A percentile compares a stretch with the other conserved stretches of the same genome.
phyloP scores from a whole-genome alignment of 371 early-diverging fungal species.

The Lichtheimia ramosa region DNA sequence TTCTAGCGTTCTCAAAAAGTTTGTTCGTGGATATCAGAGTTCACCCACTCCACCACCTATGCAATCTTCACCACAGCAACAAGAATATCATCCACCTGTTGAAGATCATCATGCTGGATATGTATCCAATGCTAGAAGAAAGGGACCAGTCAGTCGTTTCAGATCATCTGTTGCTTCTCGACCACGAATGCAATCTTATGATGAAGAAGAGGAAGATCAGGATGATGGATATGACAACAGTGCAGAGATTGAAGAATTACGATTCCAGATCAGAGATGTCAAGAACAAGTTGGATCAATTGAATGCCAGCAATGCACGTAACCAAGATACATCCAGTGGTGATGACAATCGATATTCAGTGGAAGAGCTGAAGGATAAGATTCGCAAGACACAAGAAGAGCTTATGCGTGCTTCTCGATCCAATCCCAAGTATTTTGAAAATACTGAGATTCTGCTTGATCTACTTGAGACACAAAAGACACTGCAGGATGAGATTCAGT shows the following conservation, averaged over 20 bases:
- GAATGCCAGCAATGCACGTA: background rate
- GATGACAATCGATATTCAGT: constrained; percentile 24
- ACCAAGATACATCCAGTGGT: background rate
- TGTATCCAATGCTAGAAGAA: constrained; percentile 57
- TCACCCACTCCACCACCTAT: constrained; percentile 18
- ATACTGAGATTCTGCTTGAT: constrained; percentile 29
- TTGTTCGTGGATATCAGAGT: constrained; percentile 42
- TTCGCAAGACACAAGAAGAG: constrained; percentile 38
- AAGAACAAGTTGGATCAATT: constrained; percentile 28
- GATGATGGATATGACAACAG: constrained; percentile 19
- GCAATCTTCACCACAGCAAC: background rate
- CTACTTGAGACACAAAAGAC: constrained; percentile 39
- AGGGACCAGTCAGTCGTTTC: constrained; percentile 19
- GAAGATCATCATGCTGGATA: constrained; percentile 41
- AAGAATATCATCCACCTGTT: constrained; percentile 10
- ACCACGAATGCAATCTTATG: constrained; percentile 8
- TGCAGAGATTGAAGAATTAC: constrained; percentile 31
- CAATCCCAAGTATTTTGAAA: constrained; percentile 33
- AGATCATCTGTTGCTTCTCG: constrained; percentile 6
- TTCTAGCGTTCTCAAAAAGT: constrained; percentile 61
- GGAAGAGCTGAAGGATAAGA: constrained; percentile 50
- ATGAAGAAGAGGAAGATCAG: constrained; percentile 14
- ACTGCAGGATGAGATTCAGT: constrained; percentile 47
- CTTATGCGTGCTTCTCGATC: constrained; percentile 19
- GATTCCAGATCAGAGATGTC: constrained; percentile 53